Conservation (phyloP, 805 yeast species). For the Torulaspora quercuum region DNA sequence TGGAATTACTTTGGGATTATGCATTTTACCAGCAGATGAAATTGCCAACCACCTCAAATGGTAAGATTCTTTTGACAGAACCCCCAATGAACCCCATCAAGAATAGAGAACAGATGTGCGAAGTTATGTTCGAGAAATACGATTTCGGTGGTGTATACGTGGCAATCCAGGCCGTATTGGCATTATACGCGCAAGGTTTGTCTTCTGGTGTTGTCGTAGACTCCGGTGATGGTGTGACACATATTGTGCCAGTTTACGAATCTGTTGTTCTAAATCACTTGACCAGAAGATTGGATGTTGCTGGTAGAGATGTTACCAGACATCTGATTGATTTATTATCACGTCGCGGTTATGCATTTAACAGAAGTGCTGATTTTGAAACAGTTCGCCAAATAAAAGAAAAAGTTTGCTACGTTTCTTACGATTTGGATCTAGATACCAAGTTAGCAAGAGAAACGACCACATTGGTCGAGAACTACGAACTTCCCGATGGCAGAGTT, state of each 20-base stretch:
- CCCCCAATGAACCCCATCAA: conserved; percentile 97
- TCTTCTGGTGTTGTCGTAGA: conserved; percentile 97
- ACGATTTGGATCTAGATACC: conserved; percentile 86
- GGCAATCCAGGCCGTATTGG: conserved; percentile 97
- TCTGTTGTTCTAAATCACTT: conserved; percentile 93
- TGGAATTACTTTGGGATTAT: conserved; percentile 98
- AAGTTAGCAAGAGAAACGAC: conserved; percentile 93
- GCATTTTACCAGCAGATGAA: conserved; percentile 91
- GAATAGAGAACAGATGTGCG: conserved; percentile 89
- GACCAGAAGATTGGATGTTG: conserved; percentile 90
- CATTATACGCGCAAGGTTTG: conserved; percentile 93
- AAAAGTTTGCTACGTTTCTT: conserved; percentile 90
- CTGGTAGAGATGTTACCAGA: conserved; percentile 98
- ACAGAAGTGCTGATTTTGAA: conserved; percentile 97
- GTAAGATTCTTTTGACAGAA: conserved; percentile 85
- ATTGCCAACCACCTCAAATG: conserved; percentile 67
- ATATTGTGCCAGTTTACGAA: conserved; percentile 96
- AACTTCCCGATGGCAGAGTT: conserved; percentile 93
- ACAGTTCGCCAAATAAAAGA: conserved; percentile 98
- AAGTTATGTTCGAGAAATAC: conserved; percentile 90
- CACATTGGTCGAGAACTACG: conserved; percentile 83
- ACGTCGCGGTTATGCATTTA: conserved; percentile 96
- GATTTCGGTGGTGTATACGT: conserved; percentile 91
- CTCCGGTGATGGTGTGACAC: conserved; percentile 94
- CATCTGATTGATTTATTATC: conserved; percentile 85